These are phyloP conservation scores for Candolleomyces eurysporus DNA, from an alignment of 768 basidiomycete genomes.

Conservation along the genomic window DNA sequence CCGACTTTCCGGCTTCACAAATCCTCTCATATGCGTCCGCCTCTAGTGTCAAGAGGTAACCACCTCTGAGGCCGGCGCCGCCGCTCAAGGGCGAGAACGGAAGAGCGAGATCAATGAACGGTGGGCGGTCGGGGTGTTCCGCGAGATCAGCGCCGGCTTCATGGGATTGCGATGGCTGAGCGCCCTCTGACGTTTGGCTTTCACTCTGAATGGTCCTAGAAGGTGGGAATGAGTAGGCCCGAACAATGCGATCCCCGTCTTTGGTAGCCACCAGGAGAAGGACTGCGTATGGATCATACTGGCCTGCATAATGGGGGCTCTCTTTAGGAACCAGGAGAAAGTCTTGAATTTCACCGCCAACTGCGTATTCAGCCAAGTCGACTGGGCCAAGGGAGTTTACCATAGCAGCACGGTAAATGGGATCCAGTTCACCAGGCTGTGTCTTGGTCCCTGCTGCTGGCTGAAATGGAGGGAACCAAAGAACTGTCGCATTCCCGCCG, in stretches of 20 bases:
- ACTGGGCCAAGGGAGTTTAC: slow-evolving; percentile 51
- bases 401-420: slow-evolving; percentile 60
- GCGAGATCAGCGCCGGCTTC: background rate
- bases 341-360: slow-evolving; percentile 66
- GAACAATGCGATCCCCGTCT: slow-evolving; percentile 46
- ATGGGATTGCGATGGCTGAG: no score
- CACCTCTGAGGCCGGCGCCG: slow-evolving; percentile 36
- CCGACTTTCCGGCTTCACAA: slow-evolving; percentile 16
- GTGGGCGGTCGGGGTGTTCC: background rate
- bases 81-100: slow-evolving; percentile 11
- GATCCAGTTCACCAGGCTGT: slow-evolving; percentile 37
- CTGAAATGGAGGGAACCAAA: slow-evolving; percentile 66
- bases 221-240: slow-evolving; percentile 74
- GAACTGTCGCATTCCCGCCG: slow-evolving; percentile 60
- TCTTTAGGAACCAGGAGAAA: slow-evolving; percentile 71
- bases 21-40: slow-evolving; percentile 47
- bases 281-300: slow-evolving; percentile 71
- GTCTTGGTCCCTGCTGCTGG: slow-evolving; percentile 28
- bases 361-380: slow-evolving; percentile 56
- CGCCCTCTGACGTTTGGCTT: no score
- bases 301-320: slow-evolving; percentile 66
- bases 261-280: slow-evolving; percentile 56
- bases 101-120: background rate
- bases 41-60: slow-evolving; percentile 45
- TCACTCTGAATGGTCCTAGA: slow-evolving; percentile 22